phyloP scores from a whole-genome alignment of 1,139 yeast species.

The Nakaseomyces uthaithaninus region DNA sequence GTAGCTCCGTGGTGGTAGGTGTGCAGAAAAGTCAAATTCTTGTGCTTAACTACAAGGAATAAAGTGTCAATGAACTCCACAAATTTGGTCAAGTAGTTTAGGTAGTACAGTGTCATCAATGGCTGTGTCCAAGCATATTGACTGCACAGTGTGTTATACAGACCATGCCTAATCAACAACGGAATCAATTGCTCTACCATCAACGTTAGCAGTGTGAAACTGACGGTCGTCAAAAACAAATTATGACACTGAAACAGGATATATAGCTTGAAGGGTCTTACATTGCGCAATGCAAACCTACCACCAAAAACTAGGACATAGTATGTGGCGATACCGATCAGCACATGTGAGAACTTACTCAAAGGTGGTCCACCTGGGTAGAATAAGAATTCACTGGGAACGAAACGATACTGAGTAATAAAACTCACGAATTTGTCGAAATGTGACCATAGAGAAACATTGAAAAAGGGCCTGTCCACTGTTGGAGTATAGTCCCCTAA shows the following conservation, averaged over 20 bases:
- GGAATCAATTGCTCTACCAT: slow-evolving; percentile 70
- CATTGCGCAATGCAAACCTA: slow-evolving; percentile 44
- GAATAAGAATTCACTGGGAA: slow-evolving; percentile 56
- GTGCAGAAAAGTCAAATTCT: slow-evolving; percentile 66
- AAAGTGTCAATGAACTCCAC: slow-evolving; percentile 69
- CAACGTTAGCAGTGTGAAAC: slow-evolving; percentile 49
- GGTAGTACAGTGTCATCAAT: slow-evolving; percentile 60
- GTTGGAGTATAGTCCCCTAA: slow-evolving; percentile 36
- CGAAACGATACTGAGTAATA: slow-evolving; percentile 43
- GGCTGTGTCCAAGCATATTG: slow-evolving; percentile 63
- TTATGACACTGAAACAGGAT: slow-evolving; percentile 65
- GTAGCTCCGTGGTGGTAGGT: slow-evolving; percentile 86
- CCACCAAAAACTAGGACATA: slow-evolving; percentile 68
- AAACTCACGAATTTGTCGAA: slow-evolving; percentile 43
- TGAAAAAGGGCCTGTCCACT: slow-evolving; percentile 52
- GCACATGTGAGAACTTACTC: slow-evolving; percentile 46
- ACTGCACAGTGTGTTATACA: slow-evolving; percentile 61
- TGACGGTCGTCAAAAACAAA: slow-evolving; percentile 51
- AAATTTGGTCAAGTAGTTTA: slow-evolving; percentile 67
- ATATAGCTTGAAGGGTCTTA: slow-evolving; percentile 54
- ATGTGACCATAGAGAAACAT: slow-evolving; percentile 52
- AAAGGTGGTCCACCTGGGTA: slow-evolving; percentile 48
- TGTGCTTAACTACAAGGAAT: slow-evolving; percentile 67
- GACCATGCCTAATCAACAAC: slow-evolving; percentile 52
- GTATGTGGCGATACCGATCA: slow-evolving; percentile 48